Evolutionary conservation across 2,329 filamentous ascomycete genomes (phyloP).

Genomic region (Ceratocystis albifundus): DNA sequence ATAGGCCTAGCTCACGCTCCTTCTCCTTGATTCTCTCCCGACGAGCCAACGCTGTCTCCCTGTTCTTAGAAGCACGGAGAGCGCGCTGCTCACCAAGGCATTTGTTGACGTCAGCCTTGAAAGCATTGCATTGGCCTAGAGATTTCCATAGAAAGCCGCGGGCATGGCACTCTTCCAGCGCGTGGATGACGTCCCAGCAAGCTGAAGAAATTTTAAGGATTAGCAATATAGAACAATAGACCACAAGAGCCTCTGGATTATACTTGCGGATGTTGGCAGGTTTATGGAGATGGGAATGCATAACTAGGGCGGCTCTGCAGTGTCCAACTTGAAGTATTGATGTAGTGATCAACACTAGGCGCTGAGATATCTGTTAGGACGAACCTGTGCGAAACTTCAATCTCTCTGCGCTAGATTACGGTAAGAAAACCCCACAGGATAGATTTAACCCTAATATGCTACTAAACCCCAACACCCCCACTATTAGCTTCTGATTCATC

Average conservation of each 20-base stretch:
- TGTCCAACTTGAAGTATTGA: not conserved
- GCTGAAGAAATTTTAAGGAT: constrained; percentile 41
- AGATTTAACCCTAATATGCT: not conserved
- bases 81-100: constrained; percentile 73
- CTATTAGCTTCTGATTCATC: constrained; percentile 1
- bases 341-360: not conserved
- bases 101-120: constrained; percentile 71
- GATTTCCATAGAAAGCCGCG: constrained; percentile 87
- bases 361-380: not conserved
- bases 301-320: constrained; percentile 34
- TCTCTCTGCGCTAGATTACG: not conserved
- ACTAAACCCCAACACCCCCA: not conserved
- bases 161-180: constrained; percentile 91
- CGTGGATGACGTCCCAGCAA: constrained; percentile 87
- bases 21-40: constrained; percentile 58
- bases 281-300: constrained; percentile 94
- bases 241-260: not conserved
- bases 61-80: constrained; percentile 66
- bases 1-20: constrained; percentile 46
- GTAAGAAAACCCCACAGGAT: too few species aligned
- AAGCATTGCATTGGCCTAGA: constrained; percentile 76
- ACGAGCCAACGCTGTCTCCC: constrained; percentile 55
- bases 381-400: not conserved
- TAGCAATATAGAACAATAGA: not conserved
- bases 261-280: constrained; percentile 47